phyloP scores from a whole-genome alignment of 352 stramenopile genomes.

The Globisporangium orthogonon region DNA sequence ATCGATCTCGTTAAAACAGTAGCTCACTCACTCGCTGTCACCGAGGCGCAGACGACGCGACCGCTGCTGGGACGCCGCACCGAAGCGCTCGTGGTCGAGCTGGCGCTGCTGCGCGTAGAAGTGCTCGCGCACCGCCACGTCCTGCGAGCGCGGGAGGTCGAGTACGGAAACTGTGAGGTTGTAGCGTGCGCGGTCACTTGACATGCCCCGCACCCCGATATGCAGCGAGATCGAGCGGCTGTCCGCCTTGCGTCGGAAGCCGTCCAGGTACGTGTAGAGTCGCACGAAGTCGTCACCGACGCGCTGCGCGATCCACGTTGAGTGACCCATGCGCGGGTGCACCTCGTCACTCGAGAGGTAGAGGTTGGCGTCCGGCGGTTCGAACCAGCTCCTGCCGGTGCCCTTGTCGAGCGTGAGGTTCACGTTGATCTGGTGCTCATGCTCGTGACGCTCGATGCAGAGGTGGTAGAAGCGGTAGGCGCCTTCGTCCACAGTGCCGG shows the following conservation, averaged over 20 bases:
- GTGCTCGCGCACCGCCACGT: slow-evolving; percentile 35
- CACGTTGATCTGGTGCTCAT: slow-evolving; percentile 73
- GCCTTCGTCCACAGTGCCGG: slow-evolving; percentile 40
- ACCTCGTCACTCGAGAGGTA: slow-evolving; percentile 64
- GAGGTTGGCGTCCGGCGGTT: slow-evolving; percentile 47
- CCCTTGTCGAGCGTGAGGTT: slow-evolving; percentile 28
- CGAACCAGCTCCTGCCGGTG: neutral
- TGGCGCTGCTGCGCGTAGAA: slow-evolving; percentile 54
- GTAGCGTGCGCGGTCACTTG: slow-evolving; percentile 23
- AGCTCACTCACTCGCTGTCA: neutral
- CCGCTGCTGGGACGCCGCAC: neutral
- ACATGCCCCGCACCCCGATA: slow-evolving; percentile 55
- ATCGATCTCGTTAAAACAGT: no score
- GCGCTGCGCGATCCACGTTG: slow-evolving; percentile 67
- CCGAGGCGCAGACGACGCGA: neutral
- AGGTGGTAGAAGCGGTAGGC: slow-evolving; percentile 69
- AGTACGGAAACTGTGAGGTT: slow-evolving; percentile 52
- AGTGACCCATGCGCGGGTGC: slow-evolving; percentile 52
- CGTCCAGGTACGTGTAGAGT: slow-evolving; percentile 73
- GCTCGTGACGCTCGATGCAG: slow-evolving; percentile 65
- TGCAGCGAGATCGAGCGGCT: slow-evolving; percentile 60
- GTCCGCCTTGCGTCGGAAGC: slow-evolving; percentile 55
- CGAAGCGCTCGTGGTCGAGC: slow-evolving; percentile 9
- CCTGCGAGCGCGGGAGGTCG: slow-evolving; percentile 44
- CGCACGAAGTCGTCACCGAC: slow-evolving; percentile 47